These are phyloP conservation scores for Neltuma alba DNA, from an alignment of 306 rosid genomes.

Conservation along the genomic window DNA sequence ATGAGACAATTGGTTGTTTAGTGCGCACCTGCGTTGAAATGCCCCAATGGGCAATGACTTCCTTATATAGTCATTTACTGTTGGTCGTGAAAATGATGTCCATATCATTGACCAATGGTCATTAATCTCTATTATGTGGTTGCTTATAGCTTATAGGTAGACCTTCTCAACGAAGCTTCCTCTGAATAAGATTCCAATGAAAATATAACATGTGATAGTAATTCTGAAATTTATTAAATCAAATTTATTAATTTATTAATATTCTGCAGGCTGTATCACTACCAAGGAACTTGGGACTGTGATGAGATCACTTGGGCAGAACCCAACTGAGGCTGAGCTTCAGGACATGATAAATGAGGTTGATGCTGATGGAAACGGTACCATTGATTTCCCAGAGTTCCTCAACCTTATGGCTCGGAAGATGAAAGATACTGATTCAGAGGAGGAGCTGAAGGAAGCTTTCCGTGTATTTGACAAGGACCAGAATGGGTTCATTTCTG, in stretches of 20 bases:
- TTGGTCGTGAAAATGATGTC: background rate
- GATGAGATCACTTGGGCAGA: conserved; percentile 63
- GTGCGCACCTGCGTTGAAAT: background rate
- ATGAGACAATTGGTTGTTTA: background rate
- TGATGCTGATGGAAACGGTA: conserved; percentile 57
- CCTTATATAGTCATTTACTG: background rate
- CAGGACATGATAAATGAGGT: conserved; percentile 62
- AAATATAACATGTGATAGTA: too few species aligned
- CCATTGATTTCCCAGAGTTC: conserved; percentile 56
- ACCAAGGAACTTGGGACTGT: conserved; percentile 60
- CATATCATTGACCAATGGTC: background rate
- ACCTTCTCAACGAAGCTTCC: background rate
- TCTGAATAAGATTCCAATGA: background rate
- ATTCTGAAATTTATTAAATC: too few species aligned
- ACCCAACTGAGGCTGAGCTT: conserved; percentile 62
- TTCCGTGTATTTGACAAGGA: conserved; percentile 62
- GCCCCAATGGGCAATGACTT: background rate
- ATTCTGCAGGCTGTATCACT: conserved; percentile 50
- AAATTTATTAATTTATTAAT: background rate
- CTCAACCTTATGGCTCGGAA: conserved; percentile 59
- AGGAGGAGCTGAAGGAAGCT: conserved; percentile 64
- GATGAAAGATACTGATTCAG: conserved; percentile 58
- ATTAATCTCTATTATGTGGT: background rate
- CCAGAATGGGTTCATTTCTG: conserved; percentile 62
- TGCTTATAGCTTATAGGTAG: background rate